These are phyloP conservation scores for Chenopodium formosanum DNA, from an alignment of 148 eudicot genomes.

Conservation along the genomic window DNA sequence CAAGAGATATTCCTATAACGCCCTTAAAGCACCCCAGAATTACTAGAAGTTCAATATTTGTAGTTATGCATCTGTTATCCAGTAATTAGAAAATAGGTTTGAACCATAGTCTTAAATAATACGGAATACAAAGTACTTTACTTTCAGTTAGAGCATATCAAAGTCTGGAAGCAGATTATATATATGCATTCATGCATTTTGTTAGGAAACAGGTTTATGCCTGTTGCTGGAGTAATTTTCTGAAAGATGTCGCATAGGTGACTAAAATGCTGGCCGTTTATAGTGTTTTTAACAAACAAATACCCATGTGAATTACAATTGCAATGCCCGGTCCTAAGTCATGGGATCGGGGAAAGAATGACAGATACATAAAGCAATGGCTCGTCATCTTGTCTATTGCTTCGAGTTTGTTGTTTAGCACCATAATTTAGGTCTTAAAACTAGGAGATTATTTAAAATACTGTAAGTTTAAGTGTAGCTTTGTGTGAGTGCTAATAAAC, in stretches of 20 bases:
- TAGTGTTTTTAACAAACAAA: background rate
- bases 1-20: background rate
- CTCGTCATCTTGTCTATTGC: background rate
- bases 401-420: background rate
- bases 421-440: background rate
- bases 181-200: background rate
- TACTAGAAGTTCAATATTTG: no score
- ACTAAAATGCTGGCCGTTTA: background rate
- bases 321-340: conserved; percentile 1
- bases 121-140: no score
- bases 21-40: background rate
- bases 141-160: background rate
- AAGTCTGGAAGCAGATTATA: background rate
- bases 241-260: background rate
- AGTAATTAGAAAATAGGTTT: background rate
- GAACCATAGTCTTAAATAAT: background rate
- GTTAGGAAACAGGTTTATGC: background rate
- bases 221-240: background rate
- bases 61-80: no score
- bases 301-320: background rate
- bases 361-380: background rate
- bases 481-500: conserved; percentile 17
- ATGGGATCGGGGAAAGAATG: conserved; percentile 18
- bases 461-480: conserved; percentile 2
- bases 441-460: background rate